Percentiles rank a stretch among this genome's conserved stretches.
Evolutionary conservation across 1,284 basidiomycete genomes (phyloP).

Genomic region (Gymnopus androsaceus): DNA sequence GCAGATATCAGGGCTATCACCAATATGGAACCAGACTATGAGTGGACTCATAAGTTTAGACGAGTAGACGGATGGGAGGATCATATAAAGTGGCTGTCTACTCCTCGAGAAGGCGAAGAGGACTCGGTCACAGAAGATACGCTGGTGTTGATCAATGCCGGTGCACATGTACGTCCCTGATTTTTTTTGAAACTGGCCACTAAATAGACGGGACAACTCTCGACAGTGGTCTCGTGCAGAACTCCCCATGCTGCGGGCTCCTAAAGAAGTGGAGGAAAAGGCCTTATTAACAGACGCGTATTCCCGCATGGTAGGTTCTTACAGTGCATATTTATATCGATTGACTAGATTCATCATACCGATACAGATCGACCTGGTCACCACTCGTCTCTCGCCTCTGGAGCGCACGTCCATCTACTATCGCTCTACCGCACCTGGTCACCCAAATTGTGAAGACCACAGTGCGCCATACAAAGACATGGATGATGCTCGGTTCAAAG

Average conservation of each 20-base stretch:
- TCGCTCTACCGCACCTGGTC: constrained; percentile 13
- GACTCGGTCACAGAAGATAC: constrained; percentile 11
- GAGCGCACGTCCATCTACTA: constrained; percentile 9
- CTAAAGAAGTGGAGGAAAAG: constrained; percentile 6
- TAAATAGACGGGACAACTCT: no score
- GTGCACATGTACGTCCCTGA: constrained; percentile 11
- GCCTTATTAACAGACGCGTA: background rate
- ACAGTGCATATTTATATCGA: background rate
- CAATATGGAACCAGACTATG: constrained; percentile 2
- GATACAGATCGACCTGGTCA: constrained; percentile 8
- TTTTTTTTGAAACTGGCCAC: background rate
- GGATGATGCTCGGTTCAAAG: constrained; percentile 6
- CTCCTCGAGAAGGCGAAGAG: constrained; percentile 6
- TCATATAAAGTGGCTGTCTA: constrained; percentile 7
- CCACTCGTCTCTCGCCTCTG: constrained; percentile 7
- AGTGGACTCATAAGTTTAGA: constrained; percentile 6
- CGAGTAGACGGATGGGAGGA: constrained; percentile 9
- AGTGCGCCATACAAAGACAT: constrained; percentile 4
- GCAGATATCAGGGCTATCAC: constrained; percentile 5
- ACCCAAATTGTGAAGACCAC: constrained; percentile 11
- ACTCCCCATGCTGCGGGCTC: constrained; percentile 6
- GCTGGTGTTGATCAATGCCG: constrained; percentile 11
- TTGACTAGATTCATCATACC: no score
- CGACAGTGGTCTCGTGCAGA: constrained; percentile 11
- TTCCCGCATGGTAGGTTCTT: constrained; percentile 7